Evolutionary conservation across 1,139 yeast genomes (phyloP).

Genomic region (Suhomyces choctaworum): DNA sequence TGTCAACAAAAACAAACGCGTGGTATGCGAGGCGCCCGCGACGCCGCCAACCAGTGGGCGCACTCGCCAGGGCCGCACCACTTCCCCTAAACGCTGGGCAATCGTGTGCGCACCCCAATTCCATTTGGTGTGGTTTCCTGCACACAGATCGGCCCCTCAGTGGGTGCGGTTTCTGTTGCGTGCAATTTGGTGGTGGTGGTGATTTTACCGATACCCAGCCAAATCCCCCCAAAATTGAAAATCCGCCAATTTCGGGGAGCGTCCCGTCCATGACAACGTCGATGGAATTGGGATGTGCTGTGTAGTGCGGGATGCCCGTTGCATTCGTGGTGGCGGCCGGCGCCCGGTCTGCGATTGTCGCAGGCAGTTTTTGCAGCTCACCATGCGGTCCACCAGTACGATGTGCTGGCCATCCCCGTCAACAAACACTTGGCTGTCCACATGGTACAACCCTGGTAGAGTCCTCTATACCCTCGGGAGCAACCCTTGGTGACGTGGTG

Average conservation of each 20-base stretch:
- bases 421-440: background rate
- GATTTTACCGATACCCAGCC: constrained; percentile 18
- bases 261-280: too few relatives aligned
- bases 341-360: too few relatives aligned
- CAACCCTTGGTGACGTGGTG: background rate
- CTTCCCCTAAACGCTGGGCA: constrained; percentile 1
- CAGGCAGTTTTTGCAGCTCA: constrained; percentile 2
- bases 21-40: background rate
- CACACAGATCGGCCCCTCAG: constrained; percentile 6
- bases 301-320: too few relatives aligned
- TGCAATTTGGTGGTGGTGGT: constrained; percentile 9
- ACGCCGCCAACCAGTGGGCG: background rate
- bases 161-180: constrained; percentile 9
- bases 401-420: background rate
- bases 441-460: background rate
- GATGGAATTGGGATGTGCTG: too few relatives aligned
- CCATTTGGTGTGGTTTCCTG: constrained; percentile 8
- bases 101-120: constrained; percentile 3
- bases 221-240: constrained; percentile 15
- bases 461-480: background rate
- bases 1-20: constrained; percentile 13
- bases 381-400: too few relatives aligned
- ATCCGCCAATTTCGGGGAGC: constrained; percentile 1
- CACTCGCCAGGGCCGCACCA: background rate
- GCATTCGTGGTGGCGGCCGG: background rate